These are phyloP conservation scores for Isabelozyma gotoi DNA, from an alignment of 805 yeast species.

Conservation along the genomic window DNA sequence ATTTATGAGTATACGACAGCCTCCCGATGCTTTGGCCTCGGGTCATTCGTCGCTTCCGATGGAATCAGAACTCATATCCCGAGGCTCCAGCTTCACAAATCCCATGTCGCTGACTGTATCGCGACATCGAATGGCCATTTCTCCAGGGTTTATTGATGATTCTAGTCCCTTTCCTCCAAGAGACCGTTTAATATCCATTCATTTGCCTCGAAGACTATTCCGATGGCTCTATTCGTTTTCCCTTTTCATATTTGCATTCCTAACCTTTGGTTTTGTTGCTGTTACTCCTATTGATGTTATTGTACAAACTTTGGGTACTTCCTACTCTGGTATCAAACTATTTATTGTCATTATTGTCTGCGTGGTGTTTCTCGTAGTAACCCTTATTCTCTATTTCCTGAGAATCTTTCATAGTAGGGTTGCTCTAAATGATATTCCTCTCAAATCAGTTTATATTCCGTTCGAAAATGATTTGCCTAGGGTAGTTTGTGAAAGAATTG, in stretches of 20 bases:
- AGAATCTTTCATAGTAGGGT: constrained; percentile 60
- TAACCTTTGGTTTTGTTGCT: constrained; percentile 55
- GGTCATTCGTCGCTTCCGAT: background rate
- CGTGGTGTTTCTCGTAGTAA: constrained; percentile 54
- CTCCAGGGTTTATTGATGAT: background rate
- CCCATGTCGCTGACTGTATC: background rate
- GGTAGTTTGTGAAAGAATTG: constrained; percentile 22
- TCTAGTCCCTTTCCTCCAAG: background rate
- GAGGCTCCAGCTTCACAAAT: background rate
- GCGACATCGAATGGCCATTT: background rate
- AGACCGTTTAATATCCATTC: background rate
- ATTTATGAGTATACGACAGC: background rate
- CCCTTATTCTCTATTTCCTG: constrained; percentile 52
- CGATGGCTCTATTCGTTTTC: constrained; percentile 30
- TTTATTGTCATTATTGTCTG: constrained; percentile 76
- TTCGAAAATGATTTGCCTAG: constrained; percentile 51
- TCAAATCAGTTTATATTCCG: constrained; percentile 61
- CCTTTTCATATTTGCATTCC: constrained; percentile 17
- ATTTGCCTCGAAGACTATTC: constrained; percentile 19
- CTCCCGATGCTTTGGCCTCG: background rate
- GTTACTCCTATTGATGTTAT: constrained; percentile 83
- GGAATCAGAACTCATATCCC: background rate
- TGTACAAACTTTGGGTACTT: constrained; percentile 50
- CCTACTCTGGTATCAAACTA: constrained; percentile 71
- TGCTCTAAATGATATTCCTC: constrained; percentile 74